phyloP scores from a whole-genome alignment of 192 early-diverging fungal species.

The Funneliformis geosporum region DNA sequence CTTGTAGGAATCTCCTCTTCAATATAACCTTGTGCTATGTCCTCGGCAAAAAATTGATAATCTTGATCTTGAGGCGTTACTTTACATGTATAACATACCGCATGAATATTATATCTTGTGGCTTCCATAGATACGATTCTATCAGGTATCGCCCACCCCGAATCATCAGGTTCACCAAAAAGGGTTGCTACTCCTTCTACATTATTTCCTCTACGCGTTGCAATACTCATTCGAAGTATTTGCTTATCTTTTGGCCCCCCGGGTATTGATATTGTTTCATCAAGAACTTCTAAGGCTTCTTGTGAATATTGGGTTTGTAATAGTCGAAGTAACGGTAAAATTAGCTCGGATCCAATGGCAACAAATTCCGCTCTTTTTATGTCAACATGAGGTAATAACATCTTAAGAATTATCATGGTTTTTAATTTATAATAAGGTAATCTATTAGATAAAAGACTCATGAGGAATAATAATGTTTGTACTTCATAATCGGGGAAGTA shows the following conservation, averaged over 20 bases:
- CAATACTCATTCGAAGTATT: conserved; percentile 31
- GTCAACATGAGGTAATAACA: conserved; percentile 61
- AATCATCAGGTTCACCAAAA: conserved; percentile 29
- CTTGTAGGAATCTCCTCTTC: conserved; percentile 8
- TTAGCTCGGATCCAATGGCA: conserved; percentile 61
- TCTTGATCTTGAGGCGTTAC: background rate
- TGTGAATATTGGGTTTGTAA: conserved; percentile 64
- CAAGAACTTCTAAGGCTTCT: conserved; percentile 73
- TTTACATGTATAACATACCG: conserved; percentile 37
- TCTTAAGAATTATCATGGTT: conserved; percentile 63
- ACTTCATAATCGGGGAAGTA: conserved; percentile 66
- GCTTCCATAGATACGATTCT: conserved; percentile 25
- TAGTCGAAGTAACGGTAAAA: conserved; percentile 68
- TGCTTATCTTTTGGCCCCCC: conserved; percentile 27
- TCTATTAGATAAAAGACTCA: conserved; percentile 64
- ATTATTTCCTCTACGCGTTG: conserved; percentile 22
- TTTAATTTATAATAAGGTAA: conserved; percentile 62
- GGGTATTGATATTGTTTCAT: conserved; percentile 54
- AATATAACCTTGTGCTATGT: background rate
- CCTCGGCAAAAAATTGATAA: conserved; percentile 16
- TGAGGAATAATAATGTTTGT: conserved; percentile 60
- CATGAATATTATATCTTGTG: conserved; percentile 49
- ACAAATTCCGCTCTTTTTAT: conserved; percentile 41
- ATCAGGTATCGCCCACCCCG: conserved; percentile 42
- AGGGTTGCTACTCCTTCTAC: conserved; percentile 8